A percentile compares a stretch with the other conserved stretches of the same genome.
Evolutionary conservation across 192 early-diverging fungal species (phyloP).

Genomic region (Anaeromyces robustus): DNA sequence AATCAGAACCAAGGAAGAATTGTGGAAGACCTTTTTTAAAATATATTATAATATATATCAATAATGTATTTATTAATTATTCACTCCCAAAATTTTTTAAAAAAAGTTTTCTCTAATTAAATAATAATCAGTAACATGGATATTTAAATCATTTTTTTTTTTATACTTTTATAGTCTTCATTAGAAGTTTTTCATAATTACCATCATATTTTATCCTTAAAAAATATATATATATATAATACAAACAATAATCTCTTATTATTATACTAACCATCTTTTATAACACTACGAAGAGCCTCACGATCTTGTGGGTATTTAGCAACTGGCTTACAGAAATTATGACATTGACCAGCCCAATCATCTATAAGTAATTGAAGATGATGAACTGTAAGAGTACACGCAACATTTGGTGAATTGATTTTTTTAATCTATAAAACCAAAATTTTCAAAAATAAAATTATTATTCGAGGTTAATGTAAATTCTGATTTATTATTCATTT

Average conservation of each 20-base stretch:
- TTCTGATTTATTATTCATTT: too few relatives aligned
- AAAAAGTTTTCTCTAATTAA: too few relatives aligned
- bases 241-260: background rate
- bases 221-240: background rate
- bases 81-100: too few relatives aligned
- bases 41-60: background rate
- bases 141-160: too few relatives aligned
- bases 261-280: slow-evolving; percentile 43
- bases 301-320: slow-evolving; percentile 90
- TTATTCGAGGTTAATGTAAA: too few relatives aligned
- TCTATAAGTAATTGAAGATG: slow-evolving; percentile 81
- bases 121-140: too few relatives aligned
- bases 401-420: slow-evolving; percentile 85
- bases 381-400: slow-evolving; percentile 89
- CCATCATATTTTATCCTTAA: background rate
- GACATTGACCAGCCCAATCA: slow-evolving; percentile 94
- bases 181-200: background rate
- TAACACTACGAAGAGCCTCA: slow-evolving; percentile 63
- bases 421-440: slow-evolving; percentile 4
- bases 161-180: background rate
- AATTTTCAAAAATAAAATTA: too few relatives aligned
- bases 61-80: too few relatives aligned
- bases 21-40: slow-evolving; percentile 58
- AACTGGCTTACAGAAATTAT: slow-evolving; percentile 97
- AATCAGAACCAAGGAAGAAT: slow-evolving; percentile 95